Conservation (phyloP, 768 basidiomycete genomes). For the Cyclocybe cylindracea region DNA sequence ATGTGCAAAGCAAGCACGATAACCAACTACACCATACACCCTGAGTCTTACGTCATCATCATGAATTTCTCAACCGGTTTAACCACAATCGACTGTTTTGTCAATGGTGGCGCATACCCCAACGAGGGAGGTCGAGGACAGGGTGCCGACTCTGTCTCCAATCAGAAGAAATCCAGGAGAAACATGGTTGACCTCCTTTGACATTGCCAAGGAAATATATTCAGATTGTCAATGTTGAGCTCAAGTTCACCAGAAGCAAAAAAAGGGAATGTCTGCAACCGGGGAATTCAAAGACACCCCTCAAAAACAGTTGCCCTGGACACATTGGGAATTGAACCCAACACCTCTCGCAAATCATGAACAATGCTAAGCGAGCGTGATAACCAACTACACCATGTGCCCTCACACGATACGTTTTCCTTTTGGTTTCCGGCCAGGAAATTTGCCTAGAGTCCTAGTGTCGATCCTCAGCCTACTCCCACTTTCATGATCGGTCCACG, state of each 20-base stretch:
- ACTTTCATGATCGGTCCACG: too few relatives aligned
- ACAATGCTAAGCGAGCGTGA: slow-evolving; percentile 23
- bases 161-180: too few relatives aligned
- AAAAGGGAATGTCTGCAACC: not conserved
- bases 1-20: slow-evolving; percentile 29
- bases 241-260: not conserved
- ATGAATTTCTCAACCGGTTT: too few relatives aligned
- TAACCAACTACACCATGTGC: slow-evolving; percentile 28
- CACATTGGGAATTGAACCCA: slow-evolving; percentile 25
- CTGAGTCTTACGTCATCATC: not conserved
- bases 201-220: too few relatives aligned
- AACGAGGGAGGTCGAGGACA: too few relatives aligned
- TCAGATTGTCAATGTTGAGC: too few relatives aligned
- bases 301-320: slow-evolving; percentile 7
- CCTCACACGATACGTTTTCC: not conserved
- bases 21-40: slow-evolving; percentile 29
- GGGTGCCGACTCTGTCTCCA: too few relatives aligned
- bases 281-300: not conserved
- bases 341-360: slow-evolving; percentile 19
- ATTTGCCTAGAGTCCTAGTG: not conserved
- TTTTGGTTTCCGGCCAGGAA: too few relatives aligned
- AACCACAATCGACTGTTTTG: too few relatives aligned
- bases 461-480: not conserved
- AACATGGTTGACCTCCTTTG: too few relatives aligned
- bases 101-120: too few relatives aligned